Evolutionary conservation across 2,329 filamentous ascomycete genomes (phyloP).

Genomic region (Trichoderma sp.): DNA sequence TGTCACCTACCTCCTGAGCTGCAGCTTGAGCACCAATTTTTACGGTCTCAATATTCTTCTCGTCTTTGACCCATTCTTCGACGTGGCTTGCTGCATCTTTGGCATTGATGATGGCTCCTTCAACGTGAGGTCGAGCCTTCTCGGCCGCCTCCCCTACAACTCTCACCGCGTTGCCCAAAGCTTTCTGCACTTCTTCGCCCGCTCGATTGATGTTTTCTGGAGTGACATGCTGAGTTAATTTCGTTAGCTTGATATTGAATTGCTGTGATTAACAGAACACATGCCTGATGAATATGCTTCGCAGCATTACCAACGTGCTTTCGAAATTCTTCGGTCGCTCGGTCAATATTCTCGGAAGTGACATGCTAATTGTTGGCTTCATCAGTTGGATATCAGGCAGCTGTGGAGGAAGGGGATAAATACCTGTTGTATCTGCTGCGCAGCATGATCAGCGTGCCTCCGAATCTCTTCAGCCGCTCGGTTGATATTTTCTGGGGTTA

Average conservation of each 20-base stretch:
- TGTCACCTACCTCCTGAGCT: background rate
- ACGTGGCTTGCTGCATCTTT: background rate
- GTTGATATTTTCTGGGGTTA: constrained; percentile 18
- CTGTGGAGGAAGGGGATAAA: background rate
- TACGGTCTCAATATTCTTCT: background rate
- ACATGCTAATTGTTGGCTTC: background rate
- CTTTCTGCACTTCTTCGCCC: background rate
- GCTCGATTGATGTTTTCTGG: constrained; percentile 1
- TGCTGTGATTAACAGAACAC: background rate
- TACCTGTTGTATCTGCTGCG: constrained; percentile 11
- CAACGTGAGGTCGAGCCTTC: constrained; percentile 5
- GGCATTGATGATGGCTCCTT: background rate
- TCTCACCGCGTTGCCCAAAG: background rate
- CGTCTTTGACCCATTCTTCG: background rate
- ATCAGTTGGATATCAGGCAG: background rate
- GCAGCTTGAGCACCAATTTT: background rate
- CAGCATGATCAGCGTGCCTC: background rate
- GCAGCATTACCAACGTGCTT: background rate
- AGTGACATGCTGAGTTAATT: background rate
- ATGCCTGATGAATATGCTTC: background rate
- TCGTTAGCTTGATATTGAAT: background rate
- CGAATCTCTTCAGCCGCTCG: background rate
- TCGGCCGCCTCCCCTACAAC: background rate
- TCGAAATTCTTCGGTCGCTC: background rate
- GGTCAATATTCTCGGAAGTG: constrained; percentile 8